Evolutionary conservation across 108 stramenopile species (phyloP), one percentile per base, ranked within the genome.

Genomic region (Cyclotella choctawhatcheeana): DNA sequence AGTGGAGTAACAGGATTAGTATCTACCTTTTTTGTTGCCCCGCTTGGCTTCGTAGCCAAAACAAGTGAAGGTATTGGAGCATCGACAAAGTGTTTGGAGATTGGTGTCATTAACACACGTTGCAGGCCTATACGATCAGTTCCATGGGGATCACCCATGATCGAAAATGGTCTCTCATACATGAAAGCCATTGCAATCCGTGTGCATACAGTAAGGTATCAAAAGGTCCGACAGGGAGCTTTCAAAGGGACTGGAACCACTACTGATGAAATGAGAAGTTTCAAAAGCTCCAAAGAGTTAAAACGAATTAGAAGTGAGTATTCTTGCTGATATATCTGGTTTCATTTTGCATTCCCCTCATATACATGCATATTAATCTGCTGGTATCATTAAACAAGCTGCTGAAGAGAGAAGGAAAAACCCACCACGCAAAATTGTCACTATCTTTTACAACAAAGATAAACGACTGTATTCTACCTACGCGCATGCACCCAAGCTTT

Each of bases 1-100:
- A 77, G 58, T 27, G 81, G 81, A 21, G 17, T 71, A 26, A 31
- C 22, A 7, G 81, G 81, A 14, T 29, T 73, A 18, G 16, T 73
- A 18, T 30, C 40, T 10, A 31, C 55, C 58, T 71, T 72, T 54
- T 20, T 82, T 27, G 40, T 77, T 29, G 81, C 71, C 8, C 40
- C 66, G 7, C 34, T 82, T 25, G 81, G 81, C 31, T 73, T 82
- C 30, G 54, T 77, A 20, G 76, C 81, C 34, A 82, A 82, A 58
- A 67, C 71, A 31, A 31, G 34, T 30, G 76, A 72, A 30, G 81
- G 81, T 3, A 50, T 76, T 10, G 76, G 76, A 0, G 63, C 61
- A 32, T 56, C 62, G 6, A 67, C 81, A 7, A 72, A 56, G 25
- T 51, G 33, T 16, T 37, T 82, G 5, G 71, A 82, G 30, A 33